A percentile compares a stretch with the other conserved stretches of the same genome.
Conservation (phyloP, 2,329 filamentous ascomycete genomes). For the Botrytis sinoallii region DNA sequence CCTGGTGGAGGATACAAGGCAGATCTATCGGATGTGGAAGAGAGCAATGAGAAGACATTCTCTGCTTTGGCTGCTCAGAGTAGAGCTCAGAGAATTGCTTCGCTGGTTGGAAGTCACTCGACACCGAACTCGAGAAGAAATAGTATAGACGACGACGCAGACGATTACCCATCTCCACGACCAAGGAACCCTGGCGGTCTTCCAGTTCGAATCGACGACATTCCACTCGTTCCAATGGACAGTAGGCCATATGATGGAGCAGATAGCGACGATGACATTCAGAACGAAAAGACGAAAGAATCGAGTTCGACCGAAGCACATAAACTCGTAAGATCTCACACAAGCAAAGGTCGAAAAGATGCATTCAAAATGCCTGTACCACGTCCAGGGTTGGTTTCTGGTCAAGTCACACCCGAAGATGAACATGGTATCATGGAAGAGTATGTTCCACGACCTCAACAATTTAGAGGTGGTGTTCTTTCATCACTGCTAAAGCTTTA, state of each 20-base stretch:
- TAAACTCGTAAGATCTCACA: constrained; percentile 44
- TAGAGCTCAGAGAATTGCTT: constrained; percentile 35
- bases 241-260: constrained; percentile 27
- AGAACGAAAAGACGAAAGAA: constrained; percentile 23
- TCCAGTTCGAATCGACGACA: constrained; percentile 36
- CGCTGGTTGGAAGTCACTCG: constrained; percentile 35
- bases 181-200: constrained; percentile 19
- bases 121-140: constrained; percentile 35
- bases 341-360: constrained; percentile 32
- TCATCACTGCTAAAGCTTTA: constrained; percentile 71
- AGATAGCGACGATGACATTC: constrained; percentile 32
- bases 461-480: constrained; percentile 71
- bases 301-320: constrained; percentile 43
- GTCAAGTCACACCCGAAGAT: constrained; percentile 44
- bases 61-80: constrained; percentile 37
- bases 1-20: not conserved
- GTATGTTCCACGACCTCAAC: constrained; percentile 63
- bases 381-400: constrained; percentile 39
- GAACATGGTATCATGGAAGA: constrained; percentile 49
- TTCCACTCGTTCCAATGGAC: constrained; percentile 36
- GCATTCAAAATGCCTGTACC: constrained; percentile 23
- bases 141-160: constrained; percentile 33
- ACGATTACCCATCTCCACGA: constrained; percentile 22
- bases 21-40: constrained; percentile 24
- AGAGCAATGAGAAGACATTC: constrained; percentile 34